Evolutionary conservation across 495 filamentous ascomycete species (phyloP), one percentile per base, ranked within the genome.

Genomic region (Podospora pseudoanserina): DNA sequence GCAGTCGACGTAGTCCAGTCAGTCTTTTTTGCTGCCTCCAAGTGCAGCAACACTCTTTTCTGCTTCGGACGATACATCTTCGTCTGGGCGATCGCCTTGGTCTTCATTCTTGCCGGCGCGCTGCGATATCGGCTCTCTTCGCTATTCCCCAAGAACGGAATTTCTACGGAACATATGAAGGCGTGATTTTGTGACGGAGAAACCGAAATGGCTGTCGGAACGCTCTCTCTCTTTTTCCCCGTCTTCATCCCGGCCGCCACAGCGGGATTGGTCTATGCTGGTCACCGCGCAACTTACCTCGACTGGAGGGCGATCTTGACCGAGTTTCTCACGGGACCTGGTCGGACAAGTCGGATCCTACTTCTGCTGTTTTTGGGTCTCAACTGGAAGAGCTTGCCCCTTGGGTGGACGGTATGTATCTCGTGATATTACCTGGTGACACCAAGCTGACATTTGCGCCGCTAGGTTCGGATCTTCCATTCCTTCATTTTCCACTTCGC

Each of bases 381-480:
- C 13, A 91, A 92, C 73, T 79, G 88, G 81, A 93, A 94, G 83
- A 90, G 82, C 68, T 60, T 92, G n/a, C 91, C 91, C 0, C 77
- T 89, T n/a, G 83, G 86, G 15, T 94, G 91, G 91, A 90, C 91
- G 74, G 89, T 91, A 81, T 79, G 5, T 39, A 23, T 27, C 9
- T 16, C 15, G 16, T n/a, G 15, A 26, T 54, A 5, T 4, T 9
- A n/a, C n/a, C 55, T n/a, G 23, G 23, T 5, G 3, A 58, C 55
- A 58, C n/a, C n/a, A 58, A 58, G 39, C 55, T 58, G 23, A 58
- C 19, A 58, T 7, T 4, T 30, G 16, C 30, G n/a, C 23, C n/a
- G 7, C 13, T 64, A 90, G 88, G 80, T 84, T 75, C 89, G 90
- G 59, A 82, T 92, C 74, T 86, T 88, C 76, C 80, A 84, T 70